Evolutionary conservation across 768 basidiomycete species (phyloP).

Genomic region (Macrolepiota dolichaula): DNA sequence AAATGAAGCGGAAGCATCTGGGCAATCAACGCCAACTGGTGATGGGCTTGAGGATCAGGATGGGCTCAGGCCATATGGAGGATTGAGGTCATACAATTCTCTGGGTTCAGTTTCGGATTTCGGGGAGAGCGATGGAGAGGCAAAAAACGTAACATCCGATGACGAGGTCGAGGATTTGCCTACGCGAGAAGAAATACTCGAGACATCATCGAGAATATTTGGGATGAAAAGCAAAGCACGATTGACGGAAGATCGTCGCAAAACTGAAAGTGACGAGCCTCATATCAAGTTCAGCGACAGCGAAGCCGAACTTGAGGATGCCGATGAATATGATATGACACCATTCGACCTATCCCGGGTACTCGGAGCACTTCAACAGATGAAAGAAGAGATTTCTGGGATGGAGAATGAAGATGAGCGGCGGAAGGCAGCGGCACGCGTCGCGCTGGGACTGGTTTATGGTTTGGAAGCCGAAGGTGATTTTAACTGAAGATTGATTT

Average conservation of each 20-base stretch:
- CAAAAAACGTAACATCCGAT: not conserved
- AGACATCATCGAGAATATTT: constrained; percentile 49
- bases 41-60: constrained; percentile 10
- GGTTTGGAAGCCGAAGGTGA: constrained; percentile 40
- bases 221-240: constrained; percentile 22
- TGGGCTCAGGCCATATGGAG: constrained; percentile 9
- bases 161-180: constrained; percentile 37
- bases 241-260: not conserved
- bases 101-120: constrained; percentile 62
- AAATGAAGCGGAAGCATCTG: constrained; percentile 13
- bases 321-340: constrained; percentile 35
- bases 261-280: not conserved
- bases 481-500: not conserved
- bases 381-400: constrained; percentile 72
- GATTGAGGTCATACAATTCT: constrained; percentile 39
- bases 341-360: constrained; percentile 63
- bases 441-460: constrained; percentile 71
- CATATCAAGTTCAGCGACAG: not conserved
- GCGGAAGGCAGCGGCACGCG: constrained; percentile 64
- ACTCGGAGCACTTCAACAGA: constrained; percentile 56
- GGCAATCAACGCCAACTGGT: constrained; percentile 1
- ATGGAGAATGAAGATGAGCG: constrained; percentile 63
- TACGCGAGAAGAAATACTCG: constrained; percentile 44
- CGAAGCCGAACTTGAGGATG: constrained; percentile 15
- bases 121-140: constrained; percentile 23